Evolutionary conservation across 345 rosid species (phyloP).

Genomic region (Populus pruinosa): DNA sequence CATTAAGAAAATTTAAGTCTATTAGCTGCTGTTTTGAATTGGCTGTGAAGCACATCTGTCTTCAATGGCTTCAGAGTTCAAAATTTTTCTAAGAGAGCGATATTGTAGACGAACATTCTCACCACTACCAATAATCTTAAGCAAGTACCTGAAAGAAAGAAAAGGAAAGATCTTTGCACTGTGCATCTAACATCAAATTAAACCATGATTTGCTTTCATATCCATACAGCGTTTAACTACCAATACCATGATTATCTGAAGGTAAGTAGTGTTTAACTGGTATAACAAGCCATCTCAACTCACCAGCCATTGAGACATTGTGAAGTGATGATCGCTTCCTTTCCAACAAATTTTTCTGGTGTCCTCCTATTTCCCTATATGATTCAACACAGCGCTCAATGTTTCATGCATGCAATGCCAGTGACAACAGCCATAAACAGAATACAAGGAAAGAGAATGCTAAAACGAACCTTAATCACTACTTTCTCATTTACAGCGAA

Average conservation of each 20-base stretch:
- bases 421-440: neutral
- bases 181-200: neutral
- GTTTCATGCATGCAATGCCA: constrained; percentile 8
- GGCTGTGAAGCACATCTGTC: constrained; percentile 50
- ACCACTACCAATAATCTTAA: constrained; percentile 72
- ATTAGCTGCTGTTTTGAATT: constrained; percentile 53
- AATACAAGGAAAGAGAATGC: neutral
- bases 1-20: constrained; percentile 1
- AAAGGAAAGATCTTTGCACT: neutral
- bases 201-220: neutral
- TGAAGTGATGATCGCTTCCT: constrained; percentile 92
- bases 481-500: constrained; percentile 94
- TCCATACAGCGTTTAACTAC: neutral
- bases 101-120: constrained; percentile 91
- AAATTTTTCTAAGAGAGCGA: constrained; percentile 74
- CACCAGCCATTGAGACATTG: constrained; percentile 99
- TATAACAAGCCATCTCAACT: constrained; percentile 15
- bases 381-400: constrained; percentile 20
- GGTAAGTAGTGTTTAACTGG: neutral
- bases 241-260: neutral
- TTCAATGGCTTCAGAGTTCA: constrained; percentile 35
- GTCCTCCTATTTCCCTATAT: constrained; percentile 91
- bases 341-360: constrained; percentile 93
- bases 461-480: constrained; percentile 64
- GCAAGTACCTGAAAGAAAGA: constrained; percentile 59